Evolutionary conservation across 2,329 filamentous ascomycete genomes (phyloP).

Genomic region (Geosmithia morbida): DNA sequence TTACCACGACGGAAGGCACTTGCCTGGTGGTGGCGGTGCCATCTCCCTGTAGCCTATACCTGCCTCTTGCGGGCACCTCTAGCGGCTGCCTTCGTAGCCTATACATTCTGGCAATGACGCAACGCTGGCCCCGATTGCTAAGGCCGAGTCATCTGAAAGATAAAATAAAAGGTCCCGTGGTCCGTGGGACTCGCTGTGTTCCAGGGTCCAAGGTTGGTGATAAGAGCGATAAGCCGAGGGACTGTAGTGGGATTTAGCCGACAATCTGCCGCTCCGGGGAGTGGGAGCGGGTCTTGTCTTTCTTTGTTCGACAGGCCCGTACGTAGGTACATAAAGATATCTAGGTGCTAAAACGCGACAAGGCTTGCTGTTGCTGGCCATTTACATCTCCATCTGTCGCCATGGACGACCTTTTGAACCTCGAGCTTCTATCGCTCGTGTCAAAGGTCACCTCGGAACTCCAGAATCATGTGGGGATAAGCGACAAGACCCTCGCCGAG

Average conservation of each 20-base stretch:
- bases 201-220: too few relatives aligned
- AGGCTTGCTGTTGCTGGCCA: not conserved
- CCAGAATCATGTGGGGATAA: constrained; percentile 83
- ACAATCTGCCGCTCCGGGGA: not conserved
- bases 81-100: too few relatives aligned
- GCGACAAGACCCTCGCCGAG: constrained; percentile 89
- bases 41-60: not conserved
- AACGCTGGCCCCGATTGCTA: too few relatives aligned
- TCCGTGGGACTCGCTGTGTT: too few relatives aligned
- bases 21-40: not conserved
- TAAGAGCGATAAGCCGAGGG: too few relatives aligned
- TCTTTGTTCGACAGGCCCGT: not conserved
- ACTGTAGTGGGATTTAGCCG: not conserved
- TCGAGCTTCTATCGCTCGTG: constrained; percentile 88
- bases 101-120: too few relatives aligned
- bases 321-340: too few relatives aligned
- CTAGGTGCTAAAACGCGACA: not conserved
- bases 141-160: too few relatives aligned
- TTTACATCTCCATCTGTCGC: not conserved
- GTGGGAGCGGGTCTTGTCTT: not conserved
- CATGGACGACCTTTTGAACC: constrained; percentile 53
- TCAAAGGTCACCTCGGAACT: constrained; percentile 90
- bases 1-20: not conserved
- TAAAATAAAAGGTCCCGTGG: too few relatives aligned
- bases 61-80: not conserved